Conservation (phyloP, 257 asterid genomes). For the Solanum bulbocastanum region DNA sequence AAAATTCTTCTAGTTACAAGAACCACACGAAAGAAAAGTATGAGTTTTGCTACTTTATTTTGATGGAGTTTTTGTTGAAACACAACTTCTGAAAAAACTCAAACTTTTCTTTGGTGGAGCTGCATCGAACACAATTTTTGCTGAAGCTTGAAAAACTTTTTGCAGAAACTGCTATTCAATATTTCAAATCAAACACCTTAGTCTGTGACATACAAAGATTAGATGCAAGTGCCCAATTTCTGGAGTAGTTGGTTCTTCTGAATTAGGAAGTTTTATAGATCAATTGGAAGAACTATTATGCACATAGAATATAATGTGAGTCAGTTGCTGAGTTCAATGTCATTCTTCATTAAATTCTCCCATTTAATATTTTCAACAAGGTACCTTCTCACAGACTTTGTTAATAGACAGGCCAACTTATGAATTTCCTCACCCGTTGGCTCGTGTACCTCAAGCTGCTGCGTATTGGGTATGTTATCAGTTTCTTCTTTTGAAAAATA, state of each 20-base stretch:
- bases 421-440: slow-evolving; percentile 97
- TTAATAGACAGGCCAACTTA: slow-evolving; percentile 81
- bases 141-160: neutral
- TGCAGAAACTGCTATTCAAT: neutral
- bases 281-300: neutral
- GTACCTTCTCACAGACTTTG: slow-evolving; percentile 11
- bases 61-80: neutral
- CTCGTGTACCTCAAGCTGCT: slow-evolving; percentile 97
- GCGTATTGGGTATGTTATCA: slow-evolving; percentile 81
- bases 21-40: neutral
- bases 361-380: neutral
- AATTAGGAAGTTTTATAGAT: neutral
- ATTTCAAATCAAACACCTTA: neutral
- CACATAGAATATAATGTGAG: neutral
- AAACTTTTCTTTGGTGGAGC: neutral
- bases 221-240: neutral
- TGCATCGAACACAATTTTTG: neutral
- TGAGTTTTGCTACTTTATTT: neutral
- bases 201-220: neutral
- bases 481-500: neutral
- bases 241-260: neutral
- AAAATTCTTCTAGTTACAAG: neutral
- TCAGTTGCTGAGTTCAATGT: neutral
- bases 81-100: neutral
- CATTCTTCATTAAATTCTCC: neutral